Conservation (phyloP, 108 stramenopile species). For the Epipyxis sp. region DNA sequence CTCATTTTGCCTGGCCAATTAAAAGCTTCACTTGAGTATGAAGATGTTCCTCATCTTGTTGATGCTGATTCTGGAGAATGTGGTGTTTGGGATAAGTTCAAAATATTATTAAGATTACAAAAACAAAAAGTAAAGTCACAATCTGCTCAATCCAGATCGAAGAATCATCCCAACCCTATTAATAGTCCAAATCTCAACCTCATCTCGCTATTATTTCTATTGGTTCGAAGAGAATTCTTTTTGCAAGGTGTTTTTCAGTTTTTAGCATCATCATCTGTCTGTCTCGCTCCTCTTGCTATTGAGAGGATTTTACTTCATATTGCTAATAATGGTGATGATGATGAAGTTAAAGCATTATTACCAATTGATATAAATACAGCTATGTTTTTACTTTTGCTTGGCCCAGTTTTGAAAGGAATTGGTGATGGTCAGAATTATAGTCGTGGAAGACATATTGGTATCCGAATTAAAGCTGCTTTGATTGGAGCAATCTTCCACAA, state of each 20-base stretch:
- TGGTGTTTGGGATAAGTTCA: background rate
- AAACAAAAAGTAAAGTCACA: too few relatives aligned
- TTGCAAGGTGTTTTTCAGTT: slow-evolving; percentile 17
- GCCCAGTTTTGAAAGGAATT: slow-evolving; percentile 1
- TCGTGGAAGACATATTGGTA: slow-evolving; percentile 22
- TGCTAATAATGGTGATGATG: background rate
- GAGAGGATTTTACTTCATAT: slow-evolving; percentile 13
- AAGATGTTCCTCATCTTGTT: background rate
- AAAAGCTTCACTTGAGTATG: background rate
- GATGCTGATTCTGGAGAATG: background rate
- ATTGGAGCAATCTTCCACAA: background rate
- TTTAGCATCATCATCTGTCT: background rate
- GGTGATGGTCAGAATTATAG: slow-evolving; percentile 19
- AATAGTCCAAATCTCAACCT: background rate
- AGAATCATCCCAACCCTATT: too few relatives aligned
- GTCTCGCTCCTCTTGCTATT: background rate
- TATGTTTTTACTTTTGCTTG: background rate
- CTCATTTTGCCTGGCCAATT: background rate
- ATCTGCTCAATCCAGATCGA: too few relatives aligned
- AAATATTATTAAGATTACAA: background rate
- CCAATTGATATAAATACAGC: background rate
- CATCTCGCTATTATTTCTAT: background rate
- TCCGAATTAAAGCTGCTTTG: slow-evolving; percentile 20
- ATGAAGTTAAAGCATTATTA: background rate
- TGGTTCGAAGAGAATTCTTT: background rate